Base-by-base conservation (phyloP, 345 rosid species). In the Eucalyptus cloeziana region DNA sequence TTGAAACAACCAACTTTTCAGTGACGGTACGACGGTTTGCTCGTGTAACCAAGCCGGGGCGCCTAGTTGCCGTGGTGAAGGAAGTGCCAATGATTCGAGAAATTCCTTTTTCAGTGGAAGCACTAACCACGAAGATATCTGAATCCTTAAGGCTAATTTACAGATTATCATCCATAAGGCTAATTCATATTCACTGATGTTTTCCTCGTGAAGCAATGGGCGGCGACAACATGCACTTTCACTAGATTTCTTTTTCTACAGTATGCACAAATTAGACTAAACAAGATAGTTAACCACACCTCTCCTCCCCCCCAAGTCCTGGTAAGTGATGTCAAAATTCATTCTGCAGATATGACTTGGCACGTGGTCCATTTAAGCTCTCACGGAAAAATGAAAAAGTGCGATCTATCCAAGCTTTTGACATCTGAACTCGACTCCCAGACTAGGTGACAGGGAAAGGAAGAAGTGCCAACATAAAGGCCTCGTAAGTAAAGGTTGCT, bases 361-460 rank as follows among this genome's bases (percentile, higher is more conserved):
- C 97, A 96, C 90, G 52, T 92, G 8, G 94, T 97, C 93, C 97
- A 96, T 89, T 4, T 2, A 40, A 93, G 92, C 91, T 86, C 93
- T 47, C 4, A 47, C 7, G 91, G 93, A 14, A n/a, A 27, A 19
- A 52, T 52, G 56, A 4, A 19, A 19, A 52, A 52, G 4, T 52
- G 9, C 9, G 9, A 52, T 52, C 56, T 17, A 52, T 19, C 56
- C 56, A 52, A 52, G 56, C 56, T 51, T 51, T 51, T 17, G 56
- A 51, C 22, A 17, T 51, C 56, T 51, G 56, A 51, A 52, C 21
- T 71, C 44, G 22, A 37, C 27, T 71, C 44, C 81, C 83, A 9
- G 13, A 40, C 15, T 37, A 37, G 45, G 98, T 97, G 64, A 96
- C 91, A 89, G 95, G 96, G 93, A 98, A 98, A 1, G 99, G 99